Conservation (phyloP, 2,329 filamentous ascomycete species). For the Alternaria sp. region DNA sequence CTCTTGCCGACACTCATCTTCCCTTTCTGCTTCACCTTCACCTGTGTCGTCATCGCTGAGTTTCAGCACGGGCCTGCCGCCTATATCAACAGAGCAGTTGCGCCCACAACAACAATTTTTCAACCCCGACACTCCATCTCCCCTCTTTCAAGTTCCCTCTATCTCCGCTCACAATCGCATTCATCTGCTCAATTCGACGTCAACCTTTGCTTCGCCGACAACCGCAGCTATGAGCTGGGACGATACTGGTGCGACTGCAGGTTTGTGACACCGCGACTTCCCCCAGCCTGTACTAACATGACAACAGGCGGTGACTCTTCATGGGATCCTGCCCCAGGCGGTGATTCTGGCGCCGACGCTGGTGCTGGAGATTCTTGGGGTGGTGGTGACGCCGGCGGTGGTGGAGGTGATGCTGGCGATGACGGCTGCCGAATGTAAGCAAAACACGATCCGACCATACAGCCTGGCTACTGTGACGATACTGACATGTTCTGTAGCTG, state of each 20-base stretch:
- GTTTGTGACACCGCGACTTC: constrained; percentile 8
- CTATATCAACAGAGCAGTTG: constrained; percentile 1
- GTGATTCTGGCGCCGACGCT: constrained; percentile 6
- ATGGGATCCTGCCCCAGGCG: constrained; percentile 16
- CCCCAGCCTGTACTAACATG: constrained; percentile 9
- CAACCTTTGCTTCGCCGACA: background rate
- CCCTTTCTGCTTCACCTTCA: constrained; percentile 6
- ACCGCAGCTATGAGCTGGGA: constrained; percentile 28
- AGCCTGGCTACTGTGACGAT: background rate
- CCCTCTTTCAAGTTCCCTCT: background rate
- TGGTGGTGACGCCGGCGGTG: constrained; percentile 14
- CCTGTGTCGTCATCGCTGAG: background rate
- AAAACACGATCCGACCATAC: background rate
- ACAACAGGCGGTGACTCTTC: constrained; percentile 16
- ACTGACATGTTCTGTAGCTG: constrained; percentile 50
- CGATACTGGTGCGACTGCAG: constrained; percentile 20
- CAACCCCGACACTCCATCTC: background rate
- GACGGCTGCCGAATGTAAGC: constrained; percentile 52
- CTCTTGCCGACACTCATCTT: background rate
- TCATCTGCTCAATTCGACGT: background rate
- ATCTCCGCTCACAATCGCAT: background rate
- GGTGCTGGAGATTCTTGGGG: constrained; percentile 25
- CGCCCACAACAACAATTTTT: background rate
- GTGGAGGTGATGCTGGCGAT: constrained; percentile 36
- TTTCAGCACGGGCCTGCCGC: constrained; percentile 1